Conservation (phyloP, 805 yeast genomes). For the Schwanniomyces pseudopolymorphus region DNA sequence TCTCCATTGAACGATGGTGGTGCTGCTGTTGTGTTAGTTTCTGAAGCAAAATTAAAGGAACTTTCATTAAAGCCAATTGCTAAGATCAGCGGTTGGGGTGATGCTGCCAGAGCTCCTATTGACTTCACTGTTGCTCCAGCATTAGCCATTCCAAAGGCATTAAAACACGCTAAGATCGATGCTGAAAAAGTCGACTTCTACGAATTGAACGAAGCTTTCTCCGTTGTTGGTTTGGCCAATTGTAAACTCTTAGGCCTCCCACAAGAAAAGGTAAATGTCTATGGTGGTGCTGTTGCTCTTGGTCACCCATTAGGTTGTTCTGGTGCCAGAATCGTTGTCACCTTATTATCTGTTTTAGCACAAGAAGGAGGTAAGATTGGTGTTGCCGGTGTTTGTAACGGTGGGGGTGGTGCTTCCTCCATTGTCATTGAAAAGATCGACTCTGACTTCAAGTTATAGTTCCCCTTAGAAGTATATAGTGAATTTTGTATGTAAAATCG, state of each 20-base stretch:
- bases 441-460: slow-evolving; percentile 35
- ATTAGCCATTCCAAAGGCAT: slow-evolving; percentile 92
- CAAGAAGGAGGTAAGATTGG: slow-evolving; percentile 86
- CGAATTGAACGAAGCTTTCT: slow-evolving; percentile 97
- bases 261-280: slow-evolving; percentile 71
- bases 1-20: slow-evolving; percentile 97
- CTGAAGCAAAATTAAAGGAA: slow-evolving; percentile 82
- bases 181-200: slow-evolving; percentile 77
- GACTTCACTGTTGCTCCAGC: slow-evolving; percentile 97
- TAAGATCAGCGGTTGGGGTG: slow-evolving; percentile 92
- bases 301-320: slow-evolving; percentile 96
- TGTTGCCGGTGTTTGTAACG: slow-evolving; percentile 96
- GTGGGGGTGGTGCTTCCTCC: slow-evolving; percentile 99
- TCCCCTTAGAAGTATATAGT: slow-evolving; percentile 1
- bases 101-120: slow-evolving; percentile 92
- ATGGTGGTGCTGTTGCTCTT: slow-evolving; percentile 95
- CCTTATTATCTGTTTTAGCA: slow-evolving; percentile 71
- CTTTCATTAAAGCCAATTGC: slow-evolving; percentile 87
- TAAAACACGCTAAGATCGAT: slow-evolving; percentile 75
- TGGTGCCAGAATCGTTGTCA: slow-evolving; percentile 92
- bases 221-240: slow-evolving; percentile 94
- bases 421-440: slow-evolving; percentile 74
- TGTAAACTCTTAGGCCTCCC: slow-evolving; percentile 66
- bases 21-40: slow-evolving; percentile 88
- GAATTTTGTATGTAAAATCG: background rate